Conservation (phyloP, 2,329 filamentous ascomycete genomes). For the Cladophialophora exuberans region DNA sequence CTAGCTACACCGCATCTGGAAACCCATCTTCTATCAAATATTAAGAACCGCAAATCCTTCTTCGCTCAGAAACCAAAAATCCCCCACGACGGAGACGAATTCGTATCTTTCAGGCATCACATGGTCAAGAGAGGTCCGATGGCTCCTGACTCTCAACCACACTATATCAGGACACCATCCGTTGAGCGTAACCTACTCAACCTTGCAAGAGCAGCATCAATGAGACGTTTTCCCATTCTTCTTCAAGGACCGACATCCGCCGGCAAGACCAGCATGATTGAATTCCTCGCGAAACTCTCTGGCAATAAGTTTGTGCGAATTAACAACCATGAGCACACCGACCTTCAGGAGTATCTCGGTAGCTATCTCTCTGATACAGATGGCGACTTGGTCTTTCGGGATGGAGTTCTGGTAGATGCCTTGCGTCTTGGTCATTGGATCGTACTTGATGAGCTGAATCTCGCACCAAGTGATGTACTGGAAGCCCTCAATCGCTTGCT, state of each 20-base stretch:
- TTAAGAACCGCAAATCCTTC: conserved; percentile 70
- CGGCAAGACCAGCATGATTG: conserved; percentile 99
- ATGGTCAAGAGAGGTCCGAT: conserved; percentile 81
- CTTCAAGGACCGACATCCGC: conserved; percentile 96
- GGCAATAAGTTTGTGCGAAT: conserved; percentile 98
- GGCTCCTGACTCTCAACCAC: conserved; percentile 69
- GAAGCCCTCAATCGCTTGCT: conserved; percentile 94
- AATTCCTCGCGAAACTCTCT: conserved; percentile 94
- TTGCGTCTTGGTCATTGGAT: conserved; percentile 96
- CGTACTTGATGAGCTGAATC: conserved; percentile 93
- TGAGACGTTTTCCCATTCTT: conserved; percentile 86
- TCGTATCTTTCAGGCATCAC: conserved; percentile 86
- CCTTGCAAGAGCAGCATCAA: conserved; percentile 89
- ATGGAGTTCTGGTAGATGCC: conserved; percentile 90
- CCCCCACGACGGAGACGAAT: conserved; percentile 74
- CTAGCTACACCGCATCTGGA: conserved; percentile 78
- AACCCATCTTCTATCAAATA: conserved; percentile 74
- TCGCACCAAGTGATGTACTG: conserved; percentile 94
- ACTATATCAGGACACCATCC: conserved; percentile 97
- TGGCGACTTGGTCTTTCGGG: conserved; percentile 86
- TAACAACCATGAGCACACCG: conserved; percentile 99
- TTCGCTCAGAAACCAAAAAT: conserved; percentile 77
- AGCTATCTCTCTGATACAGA: conserved; percentile 87
- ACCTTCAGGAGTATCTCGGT: conserved; percentile 95
- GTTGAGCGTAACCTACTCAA: conserved; percentile 95